phyloP scores from a whole-genome alignment of 305 asterid species.

The Ajuga reptans region DNA sequence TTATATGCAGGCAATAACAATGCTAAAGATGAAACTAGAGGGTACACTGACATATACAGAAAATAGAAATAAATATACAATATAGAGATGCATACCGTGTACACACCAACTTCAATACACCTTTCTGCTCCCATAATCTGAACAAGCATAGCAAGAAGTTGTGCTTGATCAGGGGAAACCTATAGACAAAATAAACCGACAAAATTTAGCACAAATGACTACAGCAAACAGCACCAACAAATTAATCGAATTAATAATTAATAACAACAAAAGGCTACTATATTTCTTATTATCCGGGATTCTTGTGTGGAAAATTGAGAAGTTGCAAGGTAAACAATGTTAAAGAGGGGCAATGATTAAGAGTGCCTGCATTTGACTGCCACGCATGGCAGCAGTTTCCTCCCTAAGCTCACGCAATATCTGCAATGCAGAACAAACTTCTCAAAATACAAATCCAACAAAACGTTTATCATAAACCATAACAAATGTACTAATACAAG shows the following conservation, averaged over 20 bases:
- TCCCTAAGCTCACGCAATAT: conserved; percentile 80
- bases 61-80: neutral
- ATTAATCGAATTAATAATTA: neutral
- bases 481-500: neutral
- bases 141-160: conserved; percentile 82
- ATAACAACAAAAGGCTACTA: neutral
- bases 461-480: neutral
- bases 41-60: neutral
- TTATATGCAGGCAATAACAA: neutral
- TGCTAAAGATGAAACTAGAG: neutral
- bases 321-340: neutral
- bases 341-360: neutral
- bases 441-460: conserved; percentile 1
- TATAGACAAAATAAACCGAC: conserved; percentile 20
- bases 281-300: neutral
- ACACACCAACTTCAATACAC: conserved; percentile 91
- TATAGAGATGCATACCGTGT: conserved; percentile 44
- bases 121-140: conserved; percentile 72
- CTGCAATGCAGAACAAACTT: conserved; percentile 28
- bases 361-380: conserved; percentile 86
- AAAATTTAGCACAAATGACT: neutral
- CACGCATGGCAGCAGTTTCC: conserved; percentile 75
- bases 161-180: conserved; percentile 98
- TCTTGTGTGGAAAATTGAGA: neutral
- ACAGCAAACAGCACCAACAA: neutral